Evolutionary conservation across 768 basidiomycete species (phyloP).

Genomic region (Boletellus ananas): DNA sequence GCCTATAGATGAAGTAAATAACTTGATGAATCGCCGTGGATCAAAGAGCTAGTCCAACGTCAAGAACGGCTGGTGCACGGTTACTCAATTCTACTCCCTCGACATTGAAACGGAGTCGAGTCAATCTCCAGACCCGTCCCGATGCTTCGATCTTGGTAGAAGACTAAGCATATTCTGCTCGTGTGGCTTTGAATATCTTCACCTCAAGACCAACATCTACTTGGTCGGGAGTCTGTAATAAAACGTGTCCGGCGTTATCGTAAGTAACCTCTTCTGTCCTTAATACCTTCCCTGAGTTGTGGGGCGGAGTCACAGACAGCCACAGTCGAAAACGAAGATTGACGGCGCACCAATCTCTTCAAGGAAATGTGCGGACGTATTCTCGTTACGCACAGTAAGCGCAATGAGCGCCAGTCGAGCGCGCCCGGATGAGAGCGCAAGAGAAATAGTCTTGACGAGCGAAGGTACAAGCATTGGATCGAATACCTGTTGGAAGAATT

Average conservation of each 20-base stretch:
- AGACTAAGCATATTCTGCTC: constrained; percentile 2
- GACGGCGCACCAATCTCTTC: constrained; percentile 27
- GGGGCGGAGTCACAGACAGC: background rate
- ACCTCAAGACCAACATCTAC: constrained; percentile 37
- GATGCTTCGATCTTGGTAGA: constrained; percentile 2
- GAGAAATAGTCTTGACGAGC: constrained; percentile 46
- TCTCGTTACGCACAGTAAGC: constrained; percentile 50
- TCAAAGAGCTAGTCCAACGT: constrained; percentile 8
- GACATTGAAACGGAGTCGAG: constrained; percentile 4
- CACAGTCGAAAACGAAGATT: background rate
- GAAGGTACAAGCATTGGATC: constrained; percentile 60
- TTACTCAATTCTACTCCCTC: background rate
- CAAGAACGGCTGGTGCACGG: constrained; percentile 1
- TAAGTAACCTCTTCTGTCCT: constrained; percentile 27
- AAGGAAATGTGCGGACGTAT: constrained; percentile 48
- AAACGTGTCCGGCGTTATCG: constrained; percentile 11
- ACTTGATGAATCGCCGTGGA: constrained; percentile 3
- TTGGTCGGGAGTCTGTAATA: constrained; percentile 29
- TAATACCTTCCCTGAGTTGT: constrained; percentile 21
- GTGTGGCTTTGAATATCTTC: constrained; percentile 43
- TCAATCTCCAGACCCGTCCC: constrained; percentile 16
- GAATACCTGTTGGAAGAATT: constrained; percentile 51
- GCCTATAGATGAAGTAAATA: background rate
- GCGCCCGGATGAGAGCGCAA: constrained; percentile 25
- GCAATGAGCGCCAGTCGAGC: constrained; percentile 32